Percentiles rank a stretch among this genome's conserved stretches.
Evolutionary conservation across 768 basidiomycete species (phyloP).

Genomic region (Trametes cingulata): DNA sequence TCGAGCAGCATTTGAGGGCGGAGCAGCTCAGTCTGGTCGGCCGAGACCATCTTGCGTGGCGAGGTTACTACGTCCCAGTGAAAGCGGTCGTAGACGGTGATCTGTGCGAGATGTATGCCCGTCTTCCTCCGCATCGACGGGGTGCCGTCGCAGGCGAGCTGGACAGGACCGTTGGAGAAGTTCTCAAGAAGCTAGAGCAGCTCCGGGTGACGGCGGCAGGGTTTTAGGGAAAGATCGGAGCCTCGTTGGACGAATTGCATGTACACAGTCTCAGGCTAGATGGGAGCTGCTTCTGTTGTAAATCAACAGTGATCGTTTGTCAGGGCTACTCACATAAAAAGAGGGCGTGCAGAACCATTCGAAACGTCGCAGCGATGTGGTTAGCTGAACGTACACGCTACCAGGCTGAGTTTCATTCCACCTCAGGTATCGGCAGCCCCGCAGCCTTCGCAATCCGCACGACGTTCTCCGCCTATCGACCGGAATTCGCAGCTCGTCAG

Average conservation of each 20-base stretch:
- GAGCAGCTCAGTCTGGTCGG: slow-evolving; percentile 90
- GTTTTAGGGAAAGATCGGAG: no score
- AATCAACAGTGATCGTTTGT: no score
- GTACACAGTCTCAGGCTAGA: no score
- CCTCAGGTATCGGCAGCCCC: slow-evolving; percentile 51
- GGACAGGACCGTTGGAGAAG: slow-evolving; percentile 89
- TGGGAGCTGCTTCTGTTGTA: no score
- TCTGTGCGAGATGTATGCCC: slow-evolving; percentile 89
- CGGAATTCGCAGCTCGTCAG: background rate
- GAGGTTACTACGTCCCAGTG: slow-evolving; percentile 95
- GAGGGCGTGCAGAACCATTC: no score
- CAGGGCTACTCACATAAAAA: no score
- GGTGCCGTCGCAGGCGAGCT: slow-evolving; percentile 87
- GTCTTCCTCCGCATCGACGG: slow-evolving; percentile 82
- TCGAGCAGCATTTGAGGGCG: slow-evolving; percentile 93
- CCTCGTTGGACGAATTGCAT: no score
- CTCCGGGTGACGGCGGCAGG: slow-evolving; percentile 66
- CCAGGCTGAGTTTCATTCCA: slow-evolving; percentile 27
- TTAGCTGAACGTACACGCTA: background rate
- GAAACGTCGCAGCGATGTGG: no score
- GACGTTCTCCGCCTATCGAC: slow-evolving; percentile 47
- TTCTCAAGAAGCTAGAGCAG: slow-evolving; percentile 96
- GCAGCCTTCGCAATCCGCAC: slow-evolving; percentile 56
- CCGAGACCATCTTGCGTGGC: slow-evolving; percentile 91
- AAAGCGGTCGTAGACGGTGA: slow-evolving; percentile 97